phyloP scores from a whole-genome alignment of 2,329 filamentous ascomycete genomes.

The Phaeophleospora eucalypticola region DNA sequence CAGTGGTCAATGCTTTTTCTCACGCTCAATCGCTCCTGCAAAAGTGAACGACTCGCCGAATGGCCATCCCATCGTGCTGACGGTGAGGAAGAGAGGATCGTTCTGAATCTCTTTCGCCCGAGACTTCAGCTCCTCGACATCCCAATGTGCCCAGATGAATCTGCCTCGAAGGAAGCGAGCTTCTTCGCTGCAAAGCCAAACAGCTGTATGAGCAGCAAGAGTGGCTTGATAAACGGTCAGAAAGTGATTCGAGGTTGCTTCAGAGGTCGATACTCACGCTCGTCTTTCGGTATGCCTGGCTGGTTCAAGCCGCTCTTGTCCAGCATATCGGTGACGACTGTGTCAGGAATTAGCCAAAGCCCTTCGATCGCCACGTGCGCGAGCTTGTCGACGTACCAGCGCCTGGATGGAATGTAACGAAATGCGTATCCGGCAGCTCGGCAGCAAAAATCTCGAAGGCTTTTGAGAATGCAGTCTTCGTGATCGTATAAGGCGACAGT shows the following conservation, averaged over 20 bases:
- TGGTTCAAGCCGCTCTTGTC: not conserved
- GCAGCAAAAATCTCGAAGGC: not conserved
- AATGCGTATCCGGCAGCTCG: not conserved
- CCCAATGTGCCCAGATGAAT: constrained; percentile 20
- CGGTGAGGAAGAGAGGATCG: not conserved
- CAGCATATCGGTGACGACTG: not conserved
- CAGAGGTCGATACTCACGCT: no score
- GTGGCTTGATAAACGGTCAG: not conserved
- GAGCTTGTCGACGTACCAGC: no score
- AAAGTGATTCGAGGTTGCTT: no score
- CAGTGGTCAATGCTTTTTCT: no score
- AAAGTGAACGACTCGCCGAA: no score
- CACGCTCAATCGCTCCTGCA: no score
- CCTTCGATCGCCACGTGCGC: no score
- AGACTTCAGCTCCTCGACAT: constrained; percentile 12
- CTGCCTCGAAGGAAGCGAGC: constrained; percentile 38
- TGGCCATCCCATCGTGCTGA: not conserved
- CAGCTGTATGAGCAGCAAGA: constrained; percentile 4
- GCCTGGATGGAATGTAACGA: not conserved
- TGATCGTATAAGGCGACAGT: not conserved
- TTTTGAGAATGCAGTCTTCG: not conserved
- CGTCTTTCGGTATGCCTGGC: not conserved
- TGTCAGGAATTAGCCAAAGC: no score
- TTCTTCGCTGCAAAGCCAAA: constrained; percentile 39
- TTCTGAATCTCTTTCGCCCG: constrained; percentile 1